These are phyloP conservation scores for Conringia planisiliqua DNA, from an alignment of 345 rosid species.

Conservation along the genomic window DNA sequence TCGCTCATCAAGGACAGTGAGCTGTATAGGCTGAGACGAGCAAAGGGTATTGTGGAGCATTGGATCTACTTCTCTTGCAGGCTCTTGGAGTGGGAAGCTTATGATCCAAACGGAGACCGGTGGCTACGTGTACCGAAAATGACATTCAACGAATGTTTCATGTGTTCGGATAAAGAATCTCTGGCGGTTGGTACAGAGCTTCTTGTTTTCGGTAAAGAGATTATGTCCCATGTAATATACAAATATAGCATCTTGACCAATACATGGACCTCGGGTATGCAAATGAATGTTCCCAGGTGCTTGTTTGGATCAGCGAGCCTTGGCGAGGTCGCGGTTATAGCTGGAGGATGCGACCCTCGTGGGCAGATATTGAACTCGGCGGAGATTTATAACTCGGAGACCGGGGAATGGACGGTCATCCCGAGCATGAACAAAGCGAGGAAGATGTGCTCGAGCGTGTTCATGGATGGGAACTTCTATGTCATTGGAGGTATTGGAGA, in stretches of 20 bases:
- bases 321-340: conserved; percentile 61
- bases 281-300: conserved; percentile 57
- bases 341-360: conserved; percentile 66
- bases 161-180: conserved; percentile 55
- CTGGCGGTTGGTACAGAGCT: conserved; percentile 63
- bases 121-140: conserved; percentile 71
- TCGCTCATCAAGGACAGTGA: conserved; percentile 42
- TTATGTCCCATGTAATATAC: conserved; percentile 32
- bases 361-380: conserved; percentile 50
- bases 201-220: conserved; percentile 61
- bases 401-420: conserved; percentile 47
- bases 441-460: conserved; percentile 70
- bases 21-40: conserved; percentile 46
- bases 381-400: conserved; percentile 66
- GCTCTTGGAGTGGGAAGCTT: conserved; percentile 69
- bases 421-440: conserved; percentile 71
- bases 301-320: conserved; percentile 75
- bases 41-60: conserved; percentile 50
- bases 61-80: conserved; percentile 84
- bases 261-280: conserved; percentile 46
- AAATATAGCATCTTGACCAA: conserved; percentile 47
- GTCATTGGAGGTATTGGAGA: conserved; percentile 67
- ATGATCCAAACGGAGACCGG: conserved; percentile 52
- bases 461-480: conserved; percentile 76
- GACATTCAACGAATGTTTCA: conserved; percentile 44